These are phyloP conservation scores for Plenodomus tracheiphilus DNA, from an alignment of 2,329 filamentous ascomycete genomes.

Conservation along the genomic window DNA sequence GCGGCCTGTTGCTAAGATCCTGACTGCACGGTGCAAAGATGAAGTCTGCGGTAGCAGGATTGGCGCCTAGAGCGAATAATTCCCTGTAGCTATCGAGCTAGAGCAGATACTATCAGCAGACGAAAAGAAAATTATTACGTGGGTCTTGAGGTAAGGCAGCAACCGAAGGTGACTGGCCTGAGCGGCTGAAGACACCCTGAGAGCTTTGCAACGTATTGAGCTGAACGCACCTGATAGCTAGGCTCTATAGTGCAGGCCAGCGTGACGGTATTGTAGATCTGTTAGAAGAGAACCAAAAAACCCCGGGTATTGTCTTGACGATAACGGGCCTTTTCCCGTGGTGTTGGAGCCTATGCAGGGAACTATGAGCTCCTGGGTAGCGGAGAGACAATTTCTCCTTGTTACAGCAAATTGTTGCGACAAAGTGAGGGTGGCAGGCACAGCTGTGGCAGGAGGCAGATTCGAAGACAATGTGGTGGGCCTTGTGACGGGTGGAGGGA, in stretches of 20 bases:
- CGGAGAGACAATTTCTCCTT: conserved; percentile 23
- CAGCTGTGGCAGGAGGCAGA: conserved; percentile 20
- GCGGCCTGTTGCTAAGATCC: conserved; percentile 53
- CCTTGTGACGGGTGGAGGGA: conserved; percentile 36
- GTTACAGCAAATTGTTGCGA: conserved; percentile 29
- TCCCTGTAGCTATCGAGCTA: conserved; percentile 40
- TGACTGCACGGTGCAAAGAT: conserved; percentile 36
- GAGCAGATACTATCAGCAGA: conserved; percentile 29
- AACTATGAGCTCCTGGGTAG: conserved; percentile 15
- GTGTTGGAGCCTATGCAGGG: neutral
- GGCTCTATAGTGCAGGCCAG: conserved; percentile 41
- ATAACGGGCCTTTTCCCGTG: conserved; percentile 10
- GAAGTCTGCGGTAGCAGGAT: conserved; percentile 23
- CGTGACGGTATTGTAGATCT: conserved; percentile 33
- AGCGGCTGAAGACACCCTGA: conserved; percentile 13
- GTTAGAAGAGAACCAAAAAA: conserved; percentile 9
- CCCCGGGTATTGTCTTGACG: conserved; percentile 15
- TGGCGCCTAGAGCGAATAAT: conserved; percentile 33
- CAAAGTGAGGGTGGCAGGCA: conserved; percentile 18
- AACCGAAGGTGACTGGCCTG: conserved; percentile 20
- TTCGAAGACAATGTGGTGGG: conserved; percentile 27
- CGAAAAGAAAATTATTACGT: conserved; percentile 24
- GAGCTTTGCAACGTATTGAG: conserved; percentile 14
- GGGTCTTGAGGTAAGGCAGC: conserved; percentile 35
- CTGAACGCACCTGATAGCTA: conserved; percentile 42